Percentiles rank a stretch among this genome's conserved stretches.
Evolutionary conservation across 2,329 filamentous ascomycete genomes (phyloP).

Genomic region (Shiraia sp.): DNA sequence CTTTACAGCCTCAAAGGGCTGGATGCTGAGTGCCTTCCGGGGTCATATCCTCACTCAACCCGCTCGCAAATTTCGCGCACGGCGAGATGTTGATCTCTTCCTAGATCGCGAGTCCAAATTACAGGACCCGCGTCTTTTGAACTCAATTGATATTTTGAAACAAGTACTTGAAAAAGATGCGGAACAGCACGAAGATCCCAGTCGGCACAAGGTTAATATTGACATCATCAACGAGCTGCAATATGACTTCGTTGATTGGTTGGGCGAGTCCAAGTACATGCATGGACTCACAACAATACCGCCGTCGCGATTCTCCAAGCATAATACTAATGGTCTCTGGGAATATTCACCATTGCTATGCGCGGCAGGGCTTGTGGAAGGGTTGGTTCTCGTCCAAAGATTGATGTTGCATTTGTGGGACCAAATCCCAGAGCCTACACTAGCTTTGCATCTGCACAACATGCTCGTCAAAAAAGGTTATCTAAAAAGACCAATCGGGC

Average conservation of each 20-base stretch:
- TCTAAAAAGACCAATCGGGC: slow-evolving; percentile 37
- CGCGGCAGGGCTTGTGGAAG: slow-evolving; percentile 52
- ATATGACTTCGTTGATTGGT: slow-evolving; percentile 43
- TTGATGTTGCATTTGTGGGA: slow-evolving; percentile 48
- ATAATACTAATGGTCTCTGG: slow-evolving; percentile 52
- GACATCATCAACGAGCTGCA: slow-evolving; percentile 27
- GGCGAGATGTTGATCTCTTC: slow-evolving; percentile 51
- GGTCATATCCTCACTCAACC: slow-evolving; percentile 46
- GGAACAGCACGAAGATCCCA: slow-evolving; percentile 19
- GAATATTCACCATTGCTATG: slow-evolving; percentile 56
- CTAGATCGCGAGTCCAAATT: slow-evolving; percentile 44
- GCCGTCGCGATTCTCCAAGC: slow-evolving; percentile 49
- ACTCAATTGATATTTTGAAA: slow-evolving; percentile 34
- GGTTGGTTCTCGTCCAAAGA: slow-evolving; percentile 47
- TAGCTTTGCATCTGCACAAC: slow-evolving; percentile 54
- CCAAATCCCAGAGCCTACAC: slow-evolving; percentile 43
- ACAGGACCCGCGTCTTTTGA: slow-evolving; percentile 34
- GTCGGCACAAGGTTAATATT: slow-evolving; percentile 10
- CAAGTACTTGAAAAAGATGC: slow-evolving; percentile 36
- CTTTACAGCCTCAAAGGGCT: slow-evolving; percentile 50
- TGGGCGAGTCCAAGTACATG: slow-evolving; percentile 46
- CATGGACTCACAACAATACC: slow-evolving; percentile 42
- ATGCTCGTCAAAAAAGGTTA: slow-evolving; percentile 51
- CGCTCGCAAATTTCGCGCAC: slow-evolving; percentile 41
- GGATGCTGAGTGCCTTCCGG: slow-evolving; percentile 38